Conservation (phyloP, 495 filamentous ascomycete species). For the Ramalina intermedia region DNA sequence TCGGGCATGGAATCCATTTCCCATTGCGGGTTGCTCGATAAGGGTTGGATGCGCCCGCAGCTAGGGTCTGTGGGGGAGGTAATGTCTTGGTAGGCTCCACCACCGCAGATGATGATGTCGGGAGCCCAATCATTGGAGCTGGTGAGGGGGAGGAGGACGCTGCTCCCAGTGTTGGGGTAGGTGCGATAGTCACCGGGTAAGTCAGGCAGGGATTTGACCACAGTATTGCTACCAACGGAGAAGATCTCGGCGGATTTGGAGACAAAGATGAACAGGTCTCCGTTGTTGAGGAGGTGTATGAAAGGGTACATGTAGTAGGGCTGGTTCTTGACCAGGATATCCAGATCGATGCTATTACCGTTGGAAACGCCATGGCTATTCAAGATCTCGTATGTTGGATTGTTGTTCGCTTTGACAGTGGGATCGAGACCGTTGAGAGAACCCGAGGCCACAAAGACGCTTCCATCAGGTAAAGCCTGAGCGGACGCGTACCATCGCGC, state of each 20-base stretch:
- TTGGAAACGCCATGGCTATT: slow-evolving; percentile 25
- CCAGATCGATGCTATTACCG: slow-evolving; percentile 32
- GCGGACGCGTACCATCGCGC: slow-evolving; percentile 46
- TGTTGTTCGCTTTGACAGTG: slow-evolving; percentile 40
- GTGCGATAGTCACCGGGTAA: slow-evolving; percentile 45
- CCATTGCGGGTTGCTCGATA: slow-evolving; percentile 36
- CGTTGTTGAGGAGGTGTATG: slow-evolving; percentile 41
- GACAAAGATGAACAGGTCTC: slow-evolving; percentile 41
- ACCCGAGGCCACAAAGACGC: slow-evolving; percentile 46
- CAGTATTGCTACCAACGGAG: slow-evolving; percentile 27
- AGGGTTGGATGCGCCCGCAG: slow-evolving; percentile 44
- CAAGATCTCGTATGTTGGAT: slow-evolving; percentile 48
- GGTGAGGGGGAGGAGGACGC: slow-evolving; percentile 41
- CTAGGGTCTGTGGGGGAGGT: slow-evolving; percentile 42
- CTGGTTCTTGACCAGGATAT: slow-evolving; percentile 40
- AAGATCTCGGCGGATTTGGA: slow-evolving; percentile 43
- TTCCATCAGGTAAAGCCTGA: slow-evolving; percentile 42
- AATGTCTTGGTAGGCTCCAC: slow-evolving; percentile 49
- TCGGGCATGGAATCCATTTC: slow-evolving; percentile 50
- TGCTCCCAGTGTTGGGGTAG: slow-evolving; percentile 50
- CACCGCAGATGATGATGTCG: slow-evolving; percentile 45
- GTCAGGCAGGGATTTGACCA: slow-evolving; percentile 35
- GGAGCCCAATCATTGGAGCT: slow-evolving; percentile 36
- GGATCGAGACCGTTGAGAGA: slow-evolving; percentile 46
- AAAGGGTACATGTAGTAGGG: slow-evolving; percentile 58